Evolutionary conservation across 1,139 yeast genomes (phyloP).

Genomic region (Debaryomycetaceae sp.): DNA sequence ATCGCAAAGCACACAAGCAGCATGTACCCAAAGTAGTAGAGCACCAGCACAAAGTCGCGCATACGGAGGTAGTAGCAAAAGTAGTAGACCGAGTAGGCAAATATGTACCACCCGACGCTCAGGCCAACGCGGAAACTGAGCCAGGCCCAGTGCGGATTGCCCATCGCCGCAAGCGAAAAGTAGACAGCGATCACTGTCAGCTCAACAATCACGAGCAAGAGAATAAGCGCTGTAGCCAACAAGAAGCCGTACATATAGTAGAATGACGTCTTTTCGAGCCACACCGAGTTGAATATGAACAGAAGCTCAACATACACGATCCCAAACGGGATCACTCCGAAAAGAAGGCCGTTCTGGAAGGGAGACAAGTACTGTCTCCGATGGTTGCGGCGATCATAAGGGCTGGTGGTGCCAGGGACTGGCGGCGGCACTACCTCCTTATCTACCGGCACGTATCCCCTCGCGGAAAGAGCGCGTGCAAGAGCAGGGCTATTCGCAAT

Average conservation of each 20-base stretch:
- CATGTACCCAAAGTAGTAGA: slow-evolving; percentile 66
- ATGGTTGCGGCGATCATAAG: neutral
- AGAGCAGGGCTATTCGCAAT: slow-evolving; percentile 36
- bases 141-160: slow-evolving; percentile 80
- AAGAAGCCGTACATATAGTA: slow-evolving; percentile 76
- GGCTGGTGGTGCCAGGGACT: neutral
- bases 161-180: slow-evolving; percentile 44
- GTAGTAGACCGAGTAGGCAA: slow-evolving; percentile 59
- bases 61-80: slow-evolving; percentile 44
- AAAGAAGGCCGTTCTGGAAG: slow-evolving; percentile 20
- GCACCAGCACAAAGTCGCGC: slow-evolving; percentile 56
- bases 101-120: slow-evolving; percentile 61
- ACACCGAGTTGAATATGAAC: slow-evolving; percentile 64
- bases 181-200: slow-evolving; percentile 67
- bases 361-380: slow-evolving; percentile 8
- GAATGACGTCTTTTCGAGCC: slow-evolving; percentile 73
- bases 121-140: slow-evolving; percentile 64
- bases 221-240: slow-evolving; percentile 46
- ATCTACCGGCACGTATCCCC: slow-evolving; percentile 1
- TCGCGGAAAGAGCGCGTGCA: slow-evolving; percentile 8
- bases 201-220: slow-evolving; percentile 57
- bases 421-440: slow-evolving; percentile 1
- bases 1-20: slow-evolving; percentile 51
- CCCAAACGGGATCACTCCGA: slow-evolving; percentile 69
- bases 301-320: slow-evolving; percentile 72